Percentiles rank a stretch among this genome's conserved stretches.
These are phyloP conservation scores for Fragilariopsis cylindrus DNA, from an alignment of 108 stramenopile species.

Conservation along the genomic window DNA sequence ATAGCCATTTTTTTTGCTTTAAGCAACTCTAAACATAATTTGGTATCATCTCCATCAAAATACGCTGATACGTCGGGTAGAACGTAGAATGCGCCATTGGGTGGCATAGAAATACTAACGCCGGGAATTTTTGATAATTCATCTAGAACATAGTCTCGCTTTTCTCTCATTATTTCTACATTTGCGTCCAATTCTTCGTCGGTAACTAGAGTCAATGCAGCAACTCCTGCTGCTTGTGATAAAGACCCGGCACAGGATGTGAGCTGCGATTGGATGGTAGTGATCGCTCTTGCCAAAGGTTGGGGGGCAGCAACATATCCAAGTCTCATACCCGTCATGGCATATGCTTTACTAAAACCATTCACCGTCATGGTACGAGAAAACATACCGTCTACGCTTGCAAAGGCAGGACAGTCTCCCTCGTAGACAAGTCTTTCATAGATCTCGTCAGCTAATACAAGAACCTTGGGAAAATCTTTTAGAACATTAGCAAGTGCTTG, in stretches of 20 bases:
- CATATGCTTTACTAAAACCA: conserved; percentile 94
- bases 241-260: conserved; percentile 94
- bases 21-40: conserved; percentile 88
- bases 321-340: conserved; percentile 96
- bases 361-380: conserved; percentile 90
- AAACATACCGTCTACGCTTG: conserved; percentile 79
- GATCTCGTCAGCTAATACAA: conserved; percentile 94
- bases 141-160: conserved; percentile 87
- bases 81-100: conserved; percentile 95
- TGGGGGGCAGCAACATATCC: conserved; percentile 85
- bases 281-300: conserved; percentile 67
- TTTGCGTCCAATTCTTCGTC: conserved; percentile 74
- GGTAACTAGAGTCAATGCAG: conserved; percentile 73
- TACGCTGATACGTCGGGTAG: conserved; percentile 88
- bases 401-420: conserved; percentile 81
- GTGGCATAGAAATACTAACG: conserved; percentile 66
- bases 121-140: conserved; percentile 66
- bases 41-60: conserved; percentile 76
- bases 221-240: conserved; percentile 91
- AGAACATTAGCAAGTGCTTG: conserved; percentile 71
- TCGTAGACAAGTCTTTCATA: conserved; percentile 95
- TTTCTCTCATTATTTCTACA: conserved; percentile 69
- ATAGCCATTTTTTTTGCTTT: conserved; percentile 85
- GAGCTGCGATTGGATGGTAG: conserved; percentile 89
- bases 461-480: conserved; percentile 67